phyloP scores from a whole-genome alignment of 1,139 yeast species.

The Lodderomyces oxycetoniae region DNA sequence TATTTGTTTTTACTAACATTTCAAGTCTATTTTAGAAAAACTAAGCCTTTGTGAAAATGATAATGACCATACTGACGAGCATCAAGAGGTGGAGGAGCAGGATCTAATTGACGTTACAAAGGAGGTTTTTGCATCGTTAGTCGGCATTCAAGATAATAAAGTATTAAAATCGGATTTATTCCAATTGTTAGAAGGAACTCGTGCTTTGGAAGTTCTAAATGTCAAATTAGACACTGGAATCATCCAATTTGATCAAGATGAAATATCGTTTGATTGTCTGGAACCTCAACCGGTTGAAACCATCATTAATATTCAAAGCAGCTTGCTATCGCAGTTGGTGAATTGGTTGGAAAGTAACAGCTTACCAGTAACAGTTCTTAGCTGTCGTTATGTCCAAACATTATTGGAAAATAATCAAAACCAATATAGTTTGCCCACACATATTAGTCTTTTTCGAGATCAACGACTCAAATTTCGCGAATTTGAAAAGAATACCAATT shows the following conservation, averaged over 20 bases:
- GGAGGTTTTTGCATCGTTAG: conserved; percentile 29
- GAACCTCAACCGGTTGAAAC: conserved; percentile 29
- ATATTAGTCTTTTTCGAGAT: conserved; percentile 21
- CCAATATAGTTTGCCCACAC: conserved; percentile 10
- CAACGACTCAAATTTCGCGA: conserved; percentile 9
- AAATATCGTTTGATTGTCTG: conserved; percentile 34
- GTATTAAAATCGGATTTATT: conserved; percentile 53
- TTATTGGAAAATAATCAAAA: conserved; percentile 39
- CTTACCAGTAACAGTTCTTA: conserved; percentile 57
- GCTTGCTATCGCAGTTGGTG: conserved; percentile 41
- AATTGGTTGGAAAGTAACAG: conserved; percentile 63
- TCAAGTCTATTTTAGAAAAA: too few relatives aligned
- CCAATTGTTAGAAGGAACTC: conserved; percentile 66
- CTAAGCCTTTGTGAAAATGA: too few relatives aligned
- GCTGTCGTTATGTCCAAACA: conserved; percentile 60
- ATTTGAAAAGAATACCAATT: conserved; percentile 14
- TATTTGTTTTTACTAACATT: too few relatives aligned
- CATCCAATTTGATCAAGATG: conserved; percentile 38
- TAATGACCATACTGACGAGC: too few relatives aligned
- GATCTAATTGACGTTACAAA: conserved; percentile 44
- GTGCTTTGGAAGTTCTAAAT: conserved; percentile 65
- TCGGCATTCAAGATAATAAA: conserved; percentile 28
- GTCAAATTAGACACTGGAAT: conserved; percentile 61
- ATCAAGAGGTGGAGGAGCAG: too few relatives aligned
- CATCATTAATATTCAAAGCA: conserved; percentile 45